Conservation (phyloP, 805 yeast species). For the Pichia phayaonensis region DNA sequence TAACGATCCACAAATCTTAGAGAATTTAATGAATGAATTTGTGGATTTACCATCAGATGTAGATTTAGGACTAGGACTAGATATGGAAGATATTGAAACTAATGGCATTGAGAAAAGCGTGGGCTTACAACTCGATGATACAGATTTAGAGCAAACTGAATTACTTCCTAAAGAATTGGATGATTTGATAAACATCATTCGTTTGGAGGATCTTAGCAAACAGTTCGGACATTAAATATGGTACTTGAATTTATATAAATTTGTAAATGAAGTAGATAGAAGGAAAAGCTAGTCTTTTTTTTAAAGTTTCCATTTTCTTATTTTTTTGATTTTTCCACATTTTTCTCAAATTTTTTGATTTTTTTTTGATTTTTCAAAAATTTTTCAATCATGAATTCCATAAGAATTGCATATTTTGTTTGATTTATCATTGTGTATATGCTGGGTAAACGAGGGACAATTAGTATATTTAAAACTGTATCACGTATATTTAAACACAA, state of each 20-base stretch:
- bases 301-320: too few species aligned
- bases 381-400: background rate
- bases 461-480: background rate
- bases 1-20: background rate
- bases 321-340: background rate
- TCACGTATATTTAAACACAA: background rate
- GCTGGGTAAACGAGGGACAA: background rate
- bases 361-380: background rate
- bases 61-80: background rate
- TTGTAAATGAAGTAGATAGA: background rate
- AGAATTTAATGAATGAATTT: background rate
- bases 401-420: background rate
- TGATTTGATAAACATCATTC: slow-evolving; percentile 1
- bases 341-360: background rate
- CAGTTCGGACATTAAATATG: background rate
- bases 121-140: background rate
- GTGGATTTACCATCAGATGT: background rate
- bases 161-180: background rate
- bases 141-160: background rate
- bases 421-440: background rate
- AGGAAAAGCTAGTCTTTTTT: background rate
- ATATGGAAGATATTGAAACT: background rate
- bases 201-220: background rate
- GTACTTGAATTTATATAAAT: background rate
- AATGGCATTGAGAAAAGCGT: background rate